Base-by-base conservation (phyloP, 169 alveolate species). In the Fabrea salina region DNA sequence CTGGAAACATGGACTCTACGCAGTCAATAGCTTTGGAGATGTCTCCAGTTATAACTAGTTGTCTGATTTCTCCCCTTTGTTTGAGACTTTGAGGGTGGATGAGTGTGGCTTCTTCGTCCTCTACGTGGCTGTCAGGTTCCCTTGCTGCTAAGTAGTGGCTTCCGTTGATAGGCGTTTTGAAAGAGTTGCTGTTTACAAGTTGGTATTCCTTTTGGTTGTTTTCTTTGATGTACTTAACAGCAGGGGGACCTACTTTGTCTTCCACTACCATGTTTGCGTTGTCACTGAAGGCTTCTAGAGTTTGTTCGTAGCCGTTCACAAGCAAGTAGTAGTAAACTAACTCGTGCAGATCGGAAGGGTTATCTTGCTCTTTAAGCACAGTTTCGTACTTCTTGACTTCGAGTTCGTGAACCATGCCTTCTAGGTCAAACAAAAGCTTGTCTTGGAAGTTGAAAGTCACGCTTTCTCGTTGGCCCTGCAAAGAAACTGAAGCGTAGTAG, bases 261-360 rank as follows among this genome's bases (percentile, higher is more conserved):
- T n/a, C n/a, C n/a, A n/a, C n/a, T n/a, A n/a, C n/a, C n/a, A n/a
- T n/a, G n/a, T n/a, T n/a, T n/a, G n/a, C n/a, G n/a, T n/a, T n/a
- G n/a, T 54, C 13, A 6, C 30, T 53, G n/a, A 49, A 19, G 44
- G 80, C 83, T 57, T 44, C 56, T 16, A 80, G 5, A 8, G 82
- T 80, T n/a, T 80, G 79, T 5, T 44, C 75, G 47, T 72, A 80
- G n/a, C 80, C 86, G 25, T 80, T 41, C 25, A 72, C 70, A 16
- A 59, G 27, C 70, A 80, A 56, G 41, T 80, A 80, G 22, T 80
- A 47, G 37, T 74, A 3, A 1, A 80, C 83, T 30, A 74, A 32
- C 2, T 51, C 79, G 27, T 66, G 84, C 25, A 78, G n/a, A 16
- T 40, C 33, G 22, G 40, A 6, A 5, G 56, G 50, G 27, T 7